Evolutionary conservation across 2,329 filamentous ascomycete genomes (phyloP).

Genomic region (Alternaria sp.): DNA sequence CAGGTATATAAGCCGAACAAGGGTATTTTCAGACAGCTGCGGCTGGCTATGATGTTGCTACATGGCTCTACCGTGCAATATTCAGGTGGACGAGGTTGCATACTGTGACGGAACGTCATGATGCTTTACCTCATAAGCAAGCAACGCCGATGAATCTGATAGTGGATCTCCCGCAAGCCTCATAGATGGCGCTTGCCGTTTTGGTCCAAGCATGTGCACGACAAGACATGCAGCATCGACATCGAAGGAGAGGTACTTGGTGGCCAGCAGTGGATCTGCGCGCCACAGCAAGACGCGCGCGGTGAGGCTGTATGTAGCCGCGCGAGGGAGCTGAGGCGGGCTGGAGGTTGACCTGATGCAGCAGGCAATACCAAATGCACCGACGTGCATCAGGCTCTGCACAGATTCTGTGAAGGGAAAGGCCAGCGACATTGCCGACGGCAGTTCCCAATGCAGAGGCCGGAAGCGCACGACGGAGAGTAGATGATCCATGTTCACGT

Average conservation of each 20-base stretch:
- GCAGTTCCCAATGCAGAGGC: slow-evolving; percentile 11
- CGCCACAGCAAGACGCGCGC: slow-evolving; percentile 33
- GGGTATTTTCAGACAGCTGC: slow-evolving; percentile 15
- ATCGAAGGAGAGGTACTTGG: slow-evolving; percentile 15
- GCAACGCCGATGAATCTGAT: slow-evolving; percentile 19
- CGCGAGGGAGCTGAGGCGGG: slow-evolving; percentile 38
- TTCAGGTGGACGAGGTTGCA: slow-evolving; percentile 37
- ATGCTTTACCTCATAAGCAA: slow-evolving; percentile 28
- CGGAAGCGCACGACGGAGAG: slow-evolving; percentile 9
- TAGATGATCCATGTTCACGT: slow-evolving; percentile 18
- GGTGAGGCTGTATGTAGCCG: slow-evolving; percentile 45
- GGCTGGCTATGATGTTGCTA: slow-evolving; percentile 16
- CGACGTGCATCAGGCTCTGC: slow-evolving; percentile 30
- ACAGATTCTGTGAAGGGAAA: slow-evolving; percentile 27
- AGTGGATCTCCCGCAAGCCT: slow-evolving; percentile 34
- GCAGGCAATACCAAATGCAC: slow-evolving; percentile 27
- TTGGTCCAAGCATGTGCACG: slow-evolving; percentile 24
- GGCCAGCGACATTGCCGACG: slow-evolving; percentile 18
- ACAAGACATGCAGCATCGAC: slow-evolving; percentile 29
- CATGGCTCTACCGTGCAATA: slow-evolving; percentile 14
- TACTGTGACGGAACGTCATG: slow-evolving; percentile 22
- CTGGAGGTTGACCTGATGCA: slow-evolving; percentile 32
- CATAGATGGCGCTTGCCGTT: slow-evolving; percentile 23
- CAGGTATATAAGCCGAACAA: slow-evolving; percentile 3
- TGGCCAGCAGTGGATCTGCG: slow-evolving; percentile 22